A percentile compares a stretch with the other conserved stretches of the same genome.
Evolutionary conservation across 768 basidiomycete species (phyloP).

Genomic region (Postia placenta): DNA sequence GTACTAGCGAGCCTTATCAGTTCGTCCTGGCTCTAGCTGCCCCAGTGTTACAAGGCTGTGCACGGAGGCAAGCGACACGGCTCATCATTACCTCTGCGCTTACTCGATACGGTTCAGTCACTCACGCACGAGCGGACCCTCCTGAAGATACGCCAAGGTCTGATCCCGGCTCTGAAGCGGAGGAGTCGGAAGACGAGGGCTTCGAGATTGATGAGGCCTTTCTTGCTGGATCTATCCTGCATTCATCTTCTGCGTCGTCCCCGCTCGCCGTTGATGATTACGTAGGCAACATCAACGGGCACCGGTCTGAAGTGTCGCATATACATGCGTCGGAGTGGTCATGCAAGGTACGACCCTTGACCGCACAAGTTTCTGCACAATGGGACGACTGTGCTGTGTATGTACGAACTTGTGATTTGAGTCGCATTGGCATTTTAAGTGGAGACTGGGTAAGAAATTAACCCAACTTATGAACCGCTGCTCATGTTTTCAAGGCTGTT

Average conservation of each 20-base stretch:
- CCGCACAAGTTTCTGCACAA: conserved; percentile 24
- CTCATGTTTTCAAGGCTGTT: conserved; percentile 40
- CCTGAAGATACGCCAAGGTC: conserved; percentile 9
- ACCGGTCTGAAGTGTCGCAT: conserved; percentile 5
- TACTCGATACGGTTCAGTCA: too few relatives aligned
- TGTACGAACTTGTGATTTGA: conserved; percentile 56
- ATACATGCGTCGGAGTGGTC: conserved; percentile 9
- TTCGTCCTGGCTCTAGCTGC: conserved; percentile 56
- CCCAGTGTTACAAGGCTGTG: conserved; percentile 70
- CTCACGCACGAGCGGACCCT: conserved; percentile 31
- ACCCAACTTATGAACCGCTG: neutral
- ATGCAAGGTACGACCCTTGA: conserved; percentile 25
- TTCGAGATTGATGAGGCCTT: conserved; percentile 74
- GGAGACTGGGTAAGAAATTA: conserved; percentile 66
- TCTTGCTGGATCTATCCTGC: conserved; percentile 46
- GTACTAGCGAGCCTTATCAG: conserved; percentile 1
- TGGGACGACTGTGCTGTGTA: conserved; percentile 56
- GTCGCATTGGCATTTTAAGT: conserved; percentile 57
- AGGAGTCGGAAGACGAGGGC: conserved; percentile 10
- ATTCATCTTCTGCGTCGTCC: conserved; percentile 5
- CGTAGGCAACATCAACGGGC: neutral
- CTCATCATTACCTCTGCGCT: conserved; percentile 25
- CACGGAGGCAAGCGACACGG: conserved; percentile 40
- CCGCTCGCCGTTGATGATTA: neutral
- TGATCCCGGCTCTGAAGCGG: conserved; percentile 2